Conservation (phyloP, 1,284 basidiomycete species). For the Apiotrichum sp. region DNA sequence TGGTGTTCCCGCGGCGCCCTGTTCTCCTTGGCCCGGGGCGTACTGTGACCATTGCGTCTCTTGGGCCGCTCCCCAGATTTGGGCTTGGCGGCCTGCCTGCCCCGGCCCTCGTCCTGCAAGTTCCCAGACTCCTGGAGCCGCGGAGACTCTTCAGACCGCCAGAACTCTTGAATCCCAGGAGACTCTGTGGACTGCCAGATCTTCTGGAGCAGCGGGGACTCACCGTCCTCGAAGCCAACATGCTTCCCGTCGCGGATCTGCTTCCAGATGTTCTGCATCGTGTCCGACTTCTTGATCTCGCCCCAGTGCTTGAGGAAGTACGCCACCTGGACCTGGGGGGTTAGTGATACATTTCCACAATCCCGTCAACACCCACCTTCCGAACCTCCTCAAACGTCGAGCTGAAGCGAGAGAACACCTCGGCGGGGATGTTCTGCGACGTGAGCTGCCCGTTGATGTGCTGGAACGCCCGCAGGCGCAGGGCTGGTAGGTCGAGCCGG, state of each 20-base stretch:
- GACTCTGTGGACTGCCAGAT: too few relatives aligned
- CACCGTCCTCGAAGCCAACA: constrained; percentile 61
- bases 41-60: too few relatives aligned
- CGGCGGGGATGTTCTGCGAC: constrained; percentile 73
- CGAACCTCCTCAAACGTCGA: constrained; percentile 75
- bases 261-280: constrained; percentile 76
- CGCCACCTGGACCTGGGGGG: constrained; percentile 59
- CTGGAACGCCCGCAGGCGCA: constrained; percentile 48
- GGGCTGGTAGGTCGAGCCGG: constrained; percentile 49
- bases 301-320: constrained; percentile 76
- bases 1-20: too few relatives aligned
- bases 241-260: constrained; percentile 72
- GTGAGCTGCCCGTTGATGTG: constrained; percentile 71
- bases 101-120: background rate
- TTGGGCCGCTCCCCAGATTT: too few relatives aligned
- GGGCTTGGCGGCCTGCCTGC: background rate
- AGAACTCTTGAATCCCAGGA: background rate
- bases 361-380: constrained; percentile 51
- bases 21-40: too few relatives aligned
- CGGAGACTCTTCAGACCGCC: background rate
- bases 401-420: constrained; percentile 78
- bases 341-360: background rate
- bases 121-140: background rate
- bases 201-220: constrained; percentile 10
- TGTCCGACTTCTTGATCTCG: constrained; percentile 68